Evolutionary conservation across 805 yeast species (phyloP), one percentile per base, ranked within the genome.

Genomic region (Ogataea chonburiensis): DNA sequence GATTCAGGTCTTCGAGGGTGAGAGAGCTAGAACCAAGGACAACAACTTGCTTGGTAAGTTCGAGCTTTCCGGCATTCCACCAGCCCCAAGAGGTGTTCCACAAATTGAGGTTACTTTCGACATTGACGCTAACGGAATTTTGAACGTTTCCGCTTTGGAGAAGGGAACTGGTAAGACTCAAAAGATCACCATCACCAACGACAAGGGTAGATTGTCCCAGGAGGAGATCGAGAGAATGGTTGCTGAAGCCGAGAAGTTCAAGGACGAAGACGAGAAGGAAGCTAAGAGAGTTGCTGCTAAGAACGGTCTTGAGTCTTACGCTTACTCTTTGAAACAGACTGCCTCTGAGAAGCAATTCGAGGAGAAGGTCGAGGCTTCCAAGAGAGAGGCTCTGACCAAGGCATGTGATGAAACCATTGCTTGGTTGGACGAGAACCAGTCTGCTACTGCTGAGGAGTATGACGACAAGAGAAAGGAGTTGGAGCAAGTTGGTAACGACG

Each of bases 391-490:
- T 57, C 75, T 86, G 53, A 70, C 77, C 60, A 76, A 77, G 67
- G 86, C 93, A 53, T 80, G 85, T 58, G 86, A 84, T 46, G 93
- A 83, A 68, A 52, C 52, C 27, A 81, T 86, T 58, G 68, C 74
- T 47, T 91, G 97, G 97, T 81, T 91, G 70, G 98, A 89, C 68
- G 75, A 78, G 54, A 86, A 87, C 74, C 91, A 83, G 71, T 75
- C 96, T 49, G 97, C 95, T 50, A 67, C 95, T 38, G 77, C 86
- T 37, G 97, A 89, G 63, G 98, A 89, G 75, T 89, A 70, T 67
- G 74, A 79, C 60, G 96, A 86, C 70, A 83, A 78, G 75, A 94
- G 87, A 75, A 89, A 89, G 81, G 98, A 89, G 71, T 81, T 89
- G 61, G 97, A 91, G 75, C 83, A 78, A 55, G 77, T 81, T 66